These are phyloP conservation scores for Colletotrichum horii DNA, from an alignment of 2,329 filamentous ascomycete species.

Conservation along the genomic window DNA sequence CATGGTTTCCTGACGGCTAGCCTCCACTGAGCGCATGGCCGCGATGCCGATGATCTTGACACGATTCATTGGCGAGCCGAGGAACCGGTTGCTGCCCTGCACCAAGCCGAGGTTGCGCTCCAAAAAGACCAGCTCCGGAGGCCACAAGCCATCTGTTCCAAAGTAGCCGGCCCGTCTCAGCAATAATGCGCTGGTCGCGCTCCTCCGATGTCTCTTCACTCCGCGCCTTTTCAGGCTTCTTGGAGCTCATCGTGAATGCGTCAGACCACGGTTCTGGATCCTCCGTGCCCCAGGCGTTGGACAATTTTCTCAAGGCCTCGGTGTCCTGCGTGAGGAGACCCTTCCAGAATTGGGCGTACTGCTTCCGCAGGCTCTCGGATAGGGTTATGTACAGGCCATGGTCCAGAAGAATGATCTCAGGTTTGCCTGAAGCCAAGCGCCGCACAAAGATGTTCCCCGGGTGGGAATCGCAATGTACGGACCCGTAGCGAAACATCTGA, in stretches of 20 bases:
- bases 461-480: constrained; percentile 73
- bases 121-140: constrained; percentile 75
- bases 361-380: constrained; percentile 65
- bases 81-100: constrained; percentile 76
- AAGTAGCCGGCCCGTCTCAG: constrained; percentile 57
- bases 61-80: constrained; percentile 75
- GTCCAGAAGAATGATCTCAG: constrained; percentile 72
- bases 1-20: not conserved
- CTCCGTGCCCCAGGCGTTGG: constrained; percentile 65
- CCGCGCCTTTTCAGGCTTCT: constrained; percentile 61
- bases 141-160: constrained; percentile 73
- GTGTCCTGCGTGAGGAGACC: constrained; percentile 71
- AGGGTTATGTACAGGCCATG: constrained; percentile 74
- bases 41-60: constrained; percentile 65
- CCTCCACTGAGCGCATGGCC: not conserved
- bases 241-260: constrained; percentile 67
- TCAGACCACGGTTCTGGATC: constrained; percentile 71
- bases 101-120: constrained; percentile 77
- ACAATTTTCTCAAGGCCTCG: constrained; percentile 60
- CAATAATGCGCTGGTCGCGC: constrained; percentile 70
- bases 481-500: constrained; percentile 75
- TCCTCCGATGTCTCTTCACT: constrained; percentile 52
- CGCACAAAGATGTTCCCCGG: constrained; percentile 72
- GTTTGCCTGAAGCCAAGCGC: constrained; percentile 48
- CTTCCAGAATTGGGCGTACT: constrained; percentile 65